These are phyloP conservation scores for Nigrospora osmanthi DNA, from an alignment of 2,329 filamentous ascomycete species.

Conservation along the genomic window DNA sequence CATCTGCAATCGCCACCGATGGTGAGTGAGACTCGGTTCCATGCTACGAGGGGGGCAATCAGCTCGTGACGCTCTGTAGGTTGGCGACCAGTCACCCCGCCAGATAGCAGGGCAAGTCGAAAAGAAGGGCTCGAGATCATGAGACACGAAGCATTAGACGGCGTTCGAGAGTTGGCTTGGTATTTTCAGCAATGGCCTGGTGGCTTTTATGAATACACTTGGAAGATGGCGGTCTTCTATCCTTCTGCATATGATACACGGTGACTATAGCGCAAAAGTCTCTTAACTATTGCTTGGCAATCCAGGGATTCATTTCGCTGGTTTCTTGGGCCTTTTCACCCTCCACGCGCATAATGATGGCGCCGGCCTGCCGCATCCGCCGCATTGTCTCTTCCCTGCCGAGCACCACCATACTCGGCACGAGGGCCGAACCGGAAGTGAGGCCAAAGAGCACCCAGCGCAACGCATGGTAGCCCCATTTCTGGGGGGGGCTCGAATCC, in stretches of 20 bases:
- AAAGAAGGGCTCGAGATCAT: conserved; percentile 3
- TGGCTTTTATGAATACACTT: neutral
- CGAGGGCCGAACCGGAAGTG: conserved; percentile 13
- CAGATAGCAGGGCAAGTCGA: neutral
- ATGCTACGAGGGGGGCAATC: no score
- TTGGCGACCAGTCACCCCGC: neutral
- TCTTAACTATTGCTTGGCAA: no score
- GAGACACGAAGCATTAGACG: conserved; percentile 22
- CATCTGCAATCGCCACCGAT: neutral
- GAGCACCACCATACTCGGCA: conserved; percentile 15
- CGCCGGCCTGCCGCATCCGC: conserved; percentile 5
- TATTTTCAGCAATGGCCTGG: neutral
- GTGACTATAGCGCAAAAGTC: no score
- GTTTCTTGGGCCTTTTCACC: no score
- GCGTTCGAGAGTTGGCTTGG: conserved; percentile 14
- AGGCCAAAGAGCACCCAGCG: conserved; percentile 18
- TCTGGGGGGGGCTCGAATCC: conserved; percentile 1
- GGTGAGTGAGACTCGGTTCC: neutral
- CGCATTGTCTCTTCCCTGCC: conserved; percentile 16
- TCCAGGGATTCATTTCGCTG: no score
- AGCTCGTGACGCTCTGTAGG: neutral
- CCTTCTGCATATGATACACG: no score
- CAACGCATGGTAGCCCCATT: conserved; percentile 18
- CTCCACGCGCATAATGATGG: no score
- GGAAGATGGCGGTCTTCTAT: neutral